Evolutionary conservation across 2,329 filamentous ascomycete species (phyloP), one percentile per base, ranked within the genome.

Genomic region (Fusarium nurragi): DNA sequence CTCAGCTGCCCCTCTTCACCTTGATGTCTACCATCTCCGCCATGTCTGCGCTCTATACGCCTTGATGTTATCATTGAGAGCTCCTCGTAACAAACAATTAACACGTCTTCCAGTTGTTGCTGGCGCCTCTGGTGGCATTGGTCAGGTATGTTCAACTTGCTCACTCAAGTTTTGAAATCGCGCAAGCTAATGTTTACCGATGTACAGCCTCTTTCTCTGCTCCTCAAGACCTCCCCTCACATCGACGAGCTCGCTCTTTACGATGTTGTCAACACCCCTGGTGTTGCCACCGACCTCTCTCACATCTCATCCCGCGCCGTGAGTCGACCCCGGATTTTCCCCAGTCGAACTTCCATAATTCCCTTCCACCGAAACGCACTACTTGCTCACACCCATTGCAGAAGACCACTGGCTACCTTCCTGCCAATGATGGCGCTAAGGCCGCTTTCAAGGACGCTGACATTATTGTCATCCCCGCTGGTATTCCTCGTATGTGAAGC

Each of bases 201-300:
- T 32, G 37, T 50, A 23, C 54, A 98, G 94, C 95, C 95, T 72
- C 87, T 99, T 75, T 99, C 95, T 69, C 92, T 99, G 71, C 91
- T 99, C 74, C 87, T 98, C 78, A 99, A 99, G 88, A 88, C 91
- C 71, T 92, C 86, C 76, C 91, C 93, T 68, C 88, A 93, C 76
- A 86, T 99, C 75, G 90, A 94, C 75, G 92, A 98, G 84, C 92
- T 99, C 74, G 86, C 93, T 63, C 91, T 99, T 74, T 99, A 97
- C 86, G 95, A 99, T 97, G 94, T 99, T 71, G 94, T 98, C 81
- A 97, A 98, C 87, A 96, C 93, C 47, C 94, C 93, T 73, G 95
- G 95, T 81, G 95, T 99, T 76, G 92, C 94, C 69, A 89, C 94
- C 75, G 95, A 99, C 79, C 89, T 99, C 61, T 97, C 94, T 62